A percentile compares a stretch with the other conserved stretches of the same genome.
Evolutionary conservation across 2,329 filamentous ascomycete genomes (phyloP).

Genomic region (Colletotrichum simmondsii): DNA sequence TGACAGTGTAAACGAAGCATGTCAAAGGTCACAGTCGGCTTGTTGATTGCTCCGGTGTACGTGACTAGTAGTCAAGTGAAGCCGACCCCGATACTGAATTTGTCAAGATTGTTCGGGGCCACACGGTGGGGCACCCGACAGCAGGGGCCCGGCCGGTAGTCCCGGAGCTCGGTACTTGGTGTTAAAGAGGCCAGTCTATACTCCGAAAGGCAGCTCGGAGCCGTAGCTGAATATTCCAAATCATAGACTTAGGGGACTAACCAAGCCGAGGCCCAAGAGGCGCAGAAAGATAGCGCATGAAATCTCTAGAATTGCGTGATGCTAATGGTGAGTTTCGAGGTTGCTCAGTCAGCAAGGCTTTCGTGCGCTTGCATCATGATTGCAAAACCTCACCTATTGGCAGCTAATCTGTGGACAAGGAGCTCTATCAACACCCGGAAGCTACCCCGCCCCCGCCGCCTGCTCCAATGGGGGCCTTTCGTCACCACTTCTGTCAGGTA

Average conservation of each 20-base stretch:
- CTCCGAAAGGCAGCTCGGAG: neutral
- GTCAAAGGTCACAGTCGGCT: neutral
- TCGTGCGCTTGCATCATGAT: slow-evolving; percentile 29
- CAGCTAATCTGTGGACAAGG: neutral
- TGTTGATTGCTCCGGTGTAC: neutral
- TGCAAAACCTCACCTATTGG: slow-evolving; percentile 3
- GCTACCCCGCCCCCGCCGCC: slow-evolving; percentile 28
- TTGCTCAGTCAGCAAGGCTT: slow-evolving; percentile 21
- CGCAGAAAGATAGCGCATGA: neutral
- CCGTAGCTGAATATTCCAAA: slow-evolving; percentile 12
- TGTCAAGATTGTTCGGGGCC: neutral
- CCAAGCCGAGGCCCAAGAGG: neutral
- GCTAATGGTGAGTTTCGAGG: neutral
- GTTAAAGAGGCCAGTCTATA: neutral
- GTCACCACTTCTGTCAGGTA: neutral
- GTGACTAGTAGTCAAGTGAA: neutral
- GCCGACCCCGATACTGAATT: neutral
- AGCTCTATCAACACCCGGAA: neutral
- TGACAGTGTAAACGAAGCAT: neutral
- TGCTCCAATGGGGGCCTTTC: slow-evolving; percentile 17
- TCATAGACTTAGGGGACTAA: neutral
- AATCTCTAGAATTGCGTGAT: slow-evolving; percentile 11
- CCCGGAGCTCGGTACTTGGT: slow-evolving; percentile 1
- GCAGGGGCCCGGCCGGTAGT: neutral
- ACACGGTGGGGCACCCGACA: neutral